These are phyloP conservation scores for Vitis rotundifolia DNA, from an alignment of 164 flowering plant genomes.

Conservation along the genomic window DNA sequence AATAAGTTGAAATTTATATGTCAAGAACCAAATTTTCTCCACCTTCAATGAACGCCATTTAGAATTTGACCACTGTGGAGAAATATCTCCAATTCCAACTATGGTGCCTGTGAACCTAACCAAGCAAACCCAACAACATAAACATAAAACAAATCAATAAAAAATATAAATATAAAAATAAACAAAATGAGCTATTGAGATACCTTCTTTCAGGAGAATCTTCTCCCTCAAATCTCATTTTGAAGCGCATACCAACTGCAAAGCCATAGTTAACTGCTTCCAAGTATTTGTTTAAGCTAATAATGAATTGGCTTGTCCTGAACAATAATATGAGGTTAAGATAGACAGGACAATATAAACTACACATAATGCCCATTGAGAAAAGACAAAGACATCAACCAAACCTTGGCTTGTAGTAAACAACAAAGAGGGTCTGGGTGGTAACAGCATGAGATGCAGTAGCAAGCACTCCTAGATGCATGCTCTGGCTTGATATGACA, in stretches of 20 bases:
- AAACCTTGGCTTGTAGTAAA: constrained; percentile 72
- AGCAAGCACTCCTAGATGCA: constrained; percentile 80
- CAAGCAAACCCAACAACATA: background rate
- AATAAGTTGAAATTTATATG: background rate
- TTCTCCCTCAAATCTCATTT: constrained; percentile 74
- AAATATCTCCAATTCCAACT: constrained; percentile 54
- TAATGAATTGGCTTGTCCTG: constrained; percentile 69
- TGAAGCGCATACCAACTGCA: constrained; percentile 68
- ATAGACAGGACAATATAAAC: background rate
- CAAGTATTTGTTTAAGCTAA: constrained; percentile 54
- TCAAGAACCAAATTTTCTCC: constrained; percentile 2
- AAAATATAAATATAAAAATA: background rate
- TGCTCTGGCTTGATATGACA: constrained; percentile 73
- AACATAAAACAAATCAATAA: background rate
- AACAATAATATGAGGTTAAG: background rate
- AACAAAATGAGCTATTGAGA: background rate
- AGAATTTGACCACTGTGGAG: constrained; percentile 56
- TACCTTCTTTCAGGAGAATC: constrained; percentile 77
- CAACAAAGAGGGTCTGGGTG: constrained; percentile 54
- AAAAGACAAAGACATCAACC: background rate
- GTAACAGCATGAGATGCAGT: constrained; percentile 68
- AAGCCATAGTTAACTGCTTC: constrained; percentile 45
- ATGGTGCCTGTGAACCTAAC: constrained; percentile 66
- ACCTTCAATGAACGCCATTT: constrained; percentile 71
- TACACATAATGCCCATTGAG: background rate